Evolutionary conservation across 768 basidiomycete species (phyloP).

Genomic region (Podaxis sp.): DNA sequence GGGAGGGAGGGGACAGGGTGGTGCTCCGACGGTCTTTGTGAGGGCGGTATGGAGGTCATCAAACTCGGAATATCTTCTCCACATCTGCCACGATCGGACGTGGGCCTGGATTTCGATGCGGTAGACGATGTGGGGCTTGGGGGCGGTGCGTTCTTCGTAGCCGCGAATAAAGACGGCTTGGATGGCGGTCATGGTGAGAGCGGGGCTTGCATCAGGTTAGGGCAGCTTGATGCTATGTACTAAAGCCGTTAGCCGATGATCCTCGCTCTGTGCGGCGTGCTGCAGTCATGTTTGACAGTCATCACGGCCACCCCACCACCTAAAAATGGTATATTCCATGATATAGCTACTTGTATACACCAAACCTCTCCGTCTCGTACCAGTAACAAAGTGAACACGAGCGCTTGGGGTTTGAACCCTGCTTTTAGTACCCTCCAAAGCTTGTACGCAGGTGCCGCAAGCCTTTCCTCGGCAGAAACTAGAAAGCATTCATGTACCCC

Average conservation of each 20-base stretch:
- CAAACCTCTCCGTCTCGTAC: conserved; percentile 31
- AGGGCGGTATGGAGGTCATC: conserved; percentile 83
- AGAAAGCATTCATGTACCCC: conserved; percentile 14
- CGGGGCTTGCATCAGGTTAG: conserved; percentile 13
- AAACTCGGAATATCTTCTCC: conserved; percentile 95
- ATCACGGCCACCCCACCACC: neutral
- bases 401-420: conserved; percentile 10
- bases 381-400: conserved; percentile 53
- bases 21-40: conserved; percentile 72
- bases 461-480: conserved; percentile 47
- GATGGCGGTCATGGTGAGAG: conserved; percentile 61
- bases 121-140: conserved; percentile 83
- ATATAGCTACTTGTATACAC: neutral
- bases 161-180: conserved; percentile 72
- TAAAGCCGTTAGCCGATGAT: neutral
- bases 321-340: neutral
- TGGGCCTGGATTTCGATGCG: conserved; percentile 83
- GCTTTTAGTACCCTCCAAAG: conserved; percentile 35
- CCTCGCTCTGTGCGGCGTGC: neutral
- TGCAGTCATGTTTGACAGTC: neutral
- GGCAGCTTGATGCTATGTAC: conserved; percentile 4
- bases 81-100: conserved; percentile 91
- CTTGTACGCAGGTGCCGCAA: conserved; percentile 45
- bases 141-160: conserved; percentile 65
- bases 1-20: conserved; percentile 79